Percentiles rank a stretch among this genome's conserved stretches.
These are phyloP conservation scores for Cantharellus cinnabarinus DNA, from an alignment of 768 basidiomycete species.

Conservation along the genomic window DNA sequence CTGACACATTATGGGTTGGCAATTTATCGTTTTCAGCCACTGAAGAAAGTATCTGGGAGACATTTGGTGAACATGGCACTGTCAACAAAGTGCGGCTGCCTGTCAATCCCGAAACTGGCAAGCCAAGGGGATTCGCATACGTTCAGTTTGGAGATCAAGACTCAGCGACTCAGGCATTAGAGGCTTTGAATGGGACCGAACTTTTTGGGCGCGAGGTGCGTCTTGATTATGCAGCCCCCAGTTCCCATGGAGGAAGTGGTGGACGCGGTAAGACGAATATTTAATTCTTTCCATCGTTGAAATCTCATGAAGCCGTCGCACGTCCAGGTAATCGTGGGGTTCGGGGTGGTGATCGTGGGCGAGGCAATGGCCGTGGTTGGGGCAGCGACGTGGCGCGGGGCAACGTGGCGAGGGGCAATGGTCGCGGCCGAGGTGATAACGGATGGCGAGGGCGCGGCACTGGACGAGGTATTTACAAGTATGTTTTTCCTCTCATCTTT, in stretches of 20 bases:
- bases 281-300: conserved; percentile 13
- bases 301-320: conserved; percentile 57
- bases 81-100: conserved; percentile 78
- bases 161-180: conserved; percentile 61
- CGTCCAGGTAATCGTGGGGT: conserved; percentile 16
- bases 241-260: conserved; percentile 26
- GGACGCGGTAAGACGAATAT: conserved; percentile 7
- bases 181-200: conserved; percentile 44
- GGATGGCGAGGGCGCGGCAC: neutral
- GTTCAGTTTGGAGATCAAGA: conserved; percentile 79
- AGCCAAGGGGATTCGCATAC: conserved; percentile 90
- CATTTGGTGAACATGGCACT: conserved; percentile 71
- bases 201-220: conserved; percentile 66
- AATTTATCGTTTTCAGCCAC: conserved; percentile 20
- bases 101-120: conserved; percentile 79
- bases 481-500: no score
- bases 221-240: conserved; percentile 70
- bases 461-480: neutral
- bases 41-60: conserved; percentile 49
- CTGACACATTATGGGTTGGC: conserved; percentile 49
- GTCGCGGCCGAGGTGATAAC: neutral
- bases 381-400: neutral
- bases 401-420: neutral
- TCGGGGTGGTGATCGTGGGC: conserved; percentile 10
- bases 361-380: neutral